Base-by-base conservation (phyloP, 2,329 filamentous ascomycete genomes). In the Penicillium paneum region DNA sequence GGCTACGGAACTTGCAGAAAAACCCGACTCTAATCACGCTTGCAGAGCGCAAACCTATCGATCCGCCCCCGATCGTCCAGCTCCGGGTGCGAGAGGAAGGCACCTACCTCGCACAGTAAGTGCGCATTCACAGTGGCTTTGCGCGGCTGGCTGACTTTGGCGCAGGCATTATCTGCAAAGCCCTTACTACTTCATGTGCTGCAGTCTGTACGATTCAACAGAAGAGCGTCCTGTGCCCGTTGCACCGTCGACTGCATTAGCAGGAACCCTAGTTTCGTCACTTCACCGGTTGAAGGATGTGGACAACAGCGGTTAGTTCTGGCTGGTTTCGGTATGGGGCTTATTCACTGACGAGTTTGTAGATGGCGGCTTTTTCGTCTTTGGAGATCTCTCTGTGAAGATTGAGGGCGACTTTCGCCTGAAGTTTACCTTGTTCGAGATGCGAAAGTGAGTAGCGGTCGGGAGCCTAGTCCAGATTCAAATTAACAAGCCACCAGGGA, bases 321-420 rank as follows among this genome's bases (percentile, higher is more conserved):
- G 36, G 34, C 29, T 26, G 8, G 19, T 35, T 31, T 36, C 5
- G 8, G 17, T 5, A 15, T 15, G 10, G 15, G 21, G n/a, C 39
- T 29, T 17, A 24, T 42, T 36, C 5, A 36, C 48, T 59, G 36
- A 52, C 35, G 3, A 1, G 5, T 12, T 47, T 56, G n/a, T 56
- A 76, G 90, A 94, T 71, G 88, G 88, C 11, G 90, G 87, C 0
- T 95, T 91, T 74, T 96, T 96, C 67, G 87, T 96, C n/a, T 96
- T 95, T 72, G 89, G 89, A 5, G 91, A 96, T 71, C 78, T 96
- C 21, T 94, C 90, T 0, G 85, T 93, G 56, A 88, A 88, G 67
- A 78, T 85, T 24, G 83, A 89, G 64, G 91, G 91, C 29, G 79
- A 78, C 19, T 93, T 86, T 68, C 81, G 86, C 34, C 79, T 96